Conservation (phyloP, 2,329 filamentous ascomycete genomes). For the Hypoxylon sp. region DNA sequence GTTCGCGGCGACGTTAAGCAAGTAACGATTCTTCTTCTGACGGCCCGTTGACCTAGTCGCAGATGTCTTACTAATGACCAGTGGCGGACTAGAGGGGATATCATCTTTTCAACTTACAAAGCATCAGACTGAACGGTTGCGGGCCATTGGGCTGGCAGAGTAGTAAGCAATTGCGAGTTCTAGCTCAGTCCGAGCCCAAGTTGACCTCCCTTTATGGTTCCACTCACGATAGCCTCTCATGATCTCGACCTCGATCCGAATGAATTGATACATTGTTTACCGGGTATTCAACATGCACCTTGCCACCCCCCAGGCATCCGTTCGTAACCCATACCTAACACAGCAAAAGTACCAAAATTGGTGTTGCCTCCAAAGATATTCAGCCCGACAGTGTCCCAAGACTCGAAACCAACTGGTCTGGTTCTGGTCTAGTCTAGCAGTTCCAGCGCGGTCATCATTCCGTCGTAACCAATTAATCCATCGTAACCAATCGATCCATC, state of each 20-base stretch:
- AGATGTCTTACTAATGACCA: constrained; percentile 2
- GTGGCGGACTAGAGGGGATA: constrained; percentile 3
- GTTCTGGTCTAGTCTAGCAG: constrained; percentile 22
- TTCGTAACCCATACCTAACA: constrained; percentile 11
- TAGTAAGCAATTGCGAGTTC: constrained; percentile 29
- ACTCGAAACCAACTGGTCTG: constrained; percentile 12
- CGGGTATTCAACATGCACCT: constrained; percentile 5
- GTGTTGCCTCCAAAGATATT: constrained; percentile 9
- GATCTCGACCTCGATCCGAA: constrained; percentile 10
- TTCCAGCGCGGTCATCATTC: constrained; percentile 16
- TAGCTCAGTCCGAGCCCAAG: constrained; percentile 15
- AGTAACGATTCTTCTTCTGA: background rate
- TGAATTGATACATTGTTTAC: constrained; percentile 8
- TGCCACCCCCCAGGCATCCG: constrained; percentile 10
- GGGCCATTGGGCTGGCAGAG: constrained; percentile 5
- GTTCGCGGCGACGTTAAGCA: constrained; percentile 5
- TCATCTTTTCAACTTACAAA: constrained; percentile 15
- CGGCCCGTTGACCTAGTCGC: background rate
- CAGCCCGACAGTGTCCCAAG: constrained; percentile 13
- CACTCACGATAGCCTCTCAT: constrained; percentile 12
- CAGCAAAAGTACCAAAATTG: constrained; percentile 5
- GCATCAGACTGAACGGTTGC: constrained; percentile 3
- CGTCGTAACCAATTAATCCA: constrained; percentile 31
- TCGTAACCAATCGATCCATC: constrained; percentile 31
- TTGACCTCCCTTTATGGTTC: constrained; percentile 8